Evolutionary conservation across 495 filamentous ascomycete genomes (phyloP).

Genomic region (Podospora bellae-mahoneyi): DNA sequence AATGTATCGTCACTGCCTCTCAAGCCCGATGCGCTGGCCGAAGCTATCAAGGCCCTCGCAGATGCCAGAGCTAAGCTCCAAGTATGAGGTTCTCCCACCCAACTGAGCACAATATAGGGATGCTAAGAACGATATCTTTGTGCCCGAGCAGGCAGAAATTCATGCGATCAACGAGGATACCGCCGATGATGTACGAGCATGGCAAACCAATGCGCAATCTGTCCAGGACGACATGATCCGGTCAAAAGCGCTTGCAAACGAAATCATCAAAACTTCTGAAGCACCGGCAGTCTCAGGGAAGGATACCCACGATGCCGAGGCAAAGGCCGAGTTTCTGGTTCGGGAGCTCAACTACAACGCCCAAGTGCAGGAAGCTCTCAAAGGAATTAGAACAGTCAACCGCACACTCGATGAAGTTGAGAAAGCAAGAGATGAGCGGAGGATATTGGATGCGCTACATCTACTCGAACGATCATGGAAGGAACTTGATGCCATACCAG

Average conservation of each 20-base stretch:
- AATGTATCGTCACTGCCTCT: constrained; percentile 61
- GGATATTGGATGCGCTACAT: constrained; percentile 50
- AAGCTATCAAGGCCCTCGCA: constrained; percentile 61
- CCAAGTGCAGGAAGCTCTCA: constrained; percentile 60
- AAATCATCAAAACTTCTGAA: constrained; percentile 71
- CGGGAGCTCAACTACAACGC: constrained; percentile 75
- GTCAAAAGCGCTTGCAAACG: constrained; percentile 65
- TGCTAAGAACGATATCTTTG: constrained; percentile 12
- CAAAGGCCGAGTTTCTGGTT: constrained; percentile 66
- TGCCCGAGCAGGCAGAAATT: constrained; percentile 57
- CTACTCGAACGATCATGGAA: constrained; percentile 51
- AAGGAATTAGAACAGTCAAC: constrained; percentile 54
- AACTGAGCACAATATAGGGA: neutral
- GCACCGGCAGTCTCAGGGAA: constrained; percentile 57
- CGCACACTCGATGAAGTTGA: constrained; percentile 52
- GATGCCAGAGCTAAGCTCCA: constrained; percentile 65
- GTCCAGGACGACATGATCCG: constrained; percentile 78
- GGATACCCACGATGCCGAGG: constrained; percentile 60
- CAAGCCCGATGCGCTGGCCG: constrained; percentile 54
- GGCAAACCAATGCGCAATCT: constrained; percentile 77
- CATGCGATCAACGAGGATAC: constrained; percentile 67
- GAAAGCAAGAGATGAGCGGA: constrained; percentile 42
- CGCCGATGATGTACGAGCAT: constrained; percentile 73
- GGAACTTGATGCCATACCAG: constrained; percentile 40
- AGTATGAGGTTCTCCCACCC: constrained; percentile 42